Evolutionary conservation across 805 yeast genomes (phyloP).

Genomic region (Starmerella geochares): DNA sequence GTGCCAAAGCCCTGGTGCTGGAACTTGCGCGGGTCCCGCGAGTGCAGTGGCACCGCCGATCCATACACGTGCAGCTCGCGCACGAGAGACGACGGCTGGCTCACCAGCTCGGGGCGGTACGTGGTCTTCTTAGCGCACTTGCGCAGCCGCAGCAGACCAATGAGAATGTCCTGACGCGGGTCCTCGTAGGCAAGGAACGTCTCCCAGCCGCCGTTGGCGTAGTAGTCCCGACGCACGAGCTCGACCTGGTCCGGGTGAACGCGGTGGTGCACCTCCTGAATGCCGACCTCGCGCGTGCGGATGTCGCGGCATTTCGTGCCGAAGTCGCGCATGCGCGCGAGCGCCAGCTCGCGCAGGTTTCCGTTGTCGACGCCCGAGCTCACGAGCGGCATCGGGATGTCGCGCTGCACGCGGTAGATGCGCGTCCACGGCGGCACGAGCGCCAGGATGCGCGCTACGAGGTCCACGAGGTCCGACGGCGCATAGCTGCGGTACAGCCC

Average conservation of each 20-base stretch:
- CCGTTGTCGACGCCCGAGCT: constrained; percentile 98
- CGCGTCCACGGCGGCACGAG: constrained; percentile 99
- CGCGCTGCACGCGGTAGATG: constrained; percentile 95
- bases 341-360: constrained; percentile 84
- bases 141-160: constrained; percentile 80
- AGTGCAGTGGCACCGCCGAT: constrained; percentile 90
- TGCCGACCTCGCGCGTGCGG: constrained; percentile 95
- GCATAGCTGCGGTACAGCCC: constrained; percentile 90
- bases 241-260: constrained; percentile 97
- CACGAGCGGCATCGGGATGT: constrained; percentile 97
- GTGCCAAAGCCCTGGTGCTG: constrained; percentile 99
- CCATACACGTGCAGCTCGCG: constrained; percentile 96
- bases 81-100: constrained; percentile 84
- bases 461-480: constrained; percentile 85
- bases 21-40: constrained; percentile 93
- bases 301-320: constrained; percentile 95
- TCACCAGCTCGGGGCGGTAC: constrained; percentile 74
- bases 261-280: constrained; percentile 95
- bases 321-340: constrained; percentile 96
- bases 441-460: constrained; percentile 91
- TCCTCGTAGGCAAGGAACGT: constrained; percentile 93
- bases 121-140: constrained; percentile 84
- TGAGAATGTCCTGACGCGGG: constrained; percentile 88
- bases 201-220: constrained; percentile 93
- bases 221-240: constrained; percentile 85